Evolutionary conservation across 148 eudicot genomes (phyloP).

Genomic region (Agrostemma githago): DNA sequence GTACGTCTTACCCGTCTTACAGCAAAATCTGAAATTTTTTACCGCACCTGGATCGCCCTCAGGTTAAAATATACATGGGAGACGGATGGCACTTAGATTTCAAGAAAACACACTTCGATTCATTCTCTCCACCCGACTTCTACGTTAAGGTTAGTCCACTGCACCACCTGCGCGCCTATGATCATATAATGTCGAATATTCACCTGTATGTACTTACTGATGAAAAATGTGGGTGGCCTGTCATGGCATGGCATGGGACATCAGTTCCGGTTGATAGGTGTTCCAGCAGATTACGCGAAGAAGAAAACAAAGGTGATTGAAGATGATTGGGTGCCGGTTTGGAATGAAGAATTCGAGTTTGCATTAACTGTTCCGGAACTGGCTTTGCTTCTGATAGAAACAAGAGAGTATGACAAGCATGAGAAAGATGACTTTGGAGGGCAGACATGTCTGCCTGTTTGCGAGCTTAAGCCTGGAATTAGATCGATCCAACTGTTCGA

Average conservation of each 20-base stretch:
- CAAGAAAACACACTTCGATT: conserved; percentile 59
- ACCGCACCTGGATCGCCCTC: conserved; percentile 5
- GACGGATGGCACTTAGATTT: conserved; percentile 75
- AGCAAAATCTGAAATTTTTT: neutral
- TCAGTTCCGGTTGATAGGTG: conserved; percentile 49
- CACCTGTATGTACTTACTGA: too few relatives aligned
- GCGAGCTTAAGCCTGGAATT: conserved; percentile 54
- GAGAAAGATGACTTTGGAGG: conserved; percentile 84
- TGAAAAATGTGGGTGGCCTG: too few relatives aligned
- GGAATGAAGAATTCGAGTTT: conserved; percentile 64
- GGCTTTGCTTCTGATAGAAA: conserved; percentile 56
- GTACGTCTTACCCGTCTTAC: neutral
- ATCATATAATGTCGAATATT: too few relatives aligned
- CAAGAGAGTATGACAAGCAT: conserved; percentile 49
- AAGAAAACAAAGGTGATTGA: conserved; percentile 53
- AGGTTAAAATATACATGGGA: conserved; percentile 72
- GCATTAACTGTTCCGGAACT: conserved; percentile 59
- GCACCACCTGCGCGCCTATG: too few relatives aligned
- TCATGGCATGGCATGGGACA: neutral
- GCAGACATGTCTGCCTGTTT: conserved; percentile 61
- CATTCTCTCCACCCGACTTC: conserved; percentile 73
- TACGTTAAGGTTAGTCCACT: conserved; percentile 49
- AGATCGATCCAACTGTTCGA: conserved; percentile 50
- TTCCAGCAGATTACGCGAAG: conserved; percentile 47
- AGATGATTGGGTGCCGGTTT: conserved; percentile 68